Evolutionary conservation across 768 basidiomycete genomes (phyloP), one percentile per base, ranked within the genome.

Genomic region (Mycena venus): DNA sequence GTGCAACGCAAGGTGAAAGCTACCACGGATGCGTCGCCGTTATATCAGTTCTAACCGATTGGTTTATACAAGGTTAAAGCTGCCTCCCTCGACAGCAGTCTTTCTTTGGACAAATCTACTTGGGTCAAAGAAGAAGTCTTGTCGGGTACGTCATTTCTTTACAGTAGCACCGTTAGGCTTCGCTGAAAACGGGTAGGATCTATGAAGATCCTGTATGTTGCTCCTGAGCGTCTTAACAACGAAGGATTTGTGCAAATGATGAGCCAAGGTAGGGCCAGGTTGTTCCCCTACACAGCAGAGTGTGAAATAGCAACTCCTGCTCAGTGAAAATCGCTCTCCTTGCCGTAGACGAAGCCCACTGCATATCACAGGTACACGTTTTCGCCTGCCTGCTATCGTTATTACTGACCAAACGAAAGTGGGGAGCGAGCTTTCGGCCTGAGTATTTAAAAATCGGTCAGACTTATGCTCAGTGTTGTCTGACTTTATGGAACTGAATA

Each of bases 291-390:
- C n/a, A n/a, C n/a, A n/a, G n/a, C n/a, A n/a, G n/a, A n/a, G n/a
- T n/a, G n/a, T n/a, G n/a, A n/a, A n/a, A n/a, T n/a, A n/a, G n/a
- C n/a, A n/a, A n/a, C n/a, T n/a, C n/a, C n/a, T n/a, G n/a, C n/a
- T n/a, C n/a, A n/a, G 84, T 87, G 38, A 83, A 82, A 47, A 86
- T 90, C 12, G 84, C 87, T 1, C 79, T 90, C 0, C 80, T 90
- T 2, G 88, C 89, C 0, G 85, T 90, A 0, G 88, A 90, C 62
- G 88, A 89, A 75, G 86, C 87, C 2, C 88, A 89, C 67, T 88
- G 88, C 75, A 85, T 87, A 38, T 86, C 86, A 0, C 85, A 87
- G 78, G 85, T 85, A 40, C 42, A 74, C 42, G 25, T 31, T 63
- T 31, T 63, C 29, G 23, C 21, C 59, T n/a, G 25, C 36, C 15